phyloP scores from a whole-genome alignment of 192 early-diverging fungal genomes.

The Borealophlyctis nickersoniae region DNA sequence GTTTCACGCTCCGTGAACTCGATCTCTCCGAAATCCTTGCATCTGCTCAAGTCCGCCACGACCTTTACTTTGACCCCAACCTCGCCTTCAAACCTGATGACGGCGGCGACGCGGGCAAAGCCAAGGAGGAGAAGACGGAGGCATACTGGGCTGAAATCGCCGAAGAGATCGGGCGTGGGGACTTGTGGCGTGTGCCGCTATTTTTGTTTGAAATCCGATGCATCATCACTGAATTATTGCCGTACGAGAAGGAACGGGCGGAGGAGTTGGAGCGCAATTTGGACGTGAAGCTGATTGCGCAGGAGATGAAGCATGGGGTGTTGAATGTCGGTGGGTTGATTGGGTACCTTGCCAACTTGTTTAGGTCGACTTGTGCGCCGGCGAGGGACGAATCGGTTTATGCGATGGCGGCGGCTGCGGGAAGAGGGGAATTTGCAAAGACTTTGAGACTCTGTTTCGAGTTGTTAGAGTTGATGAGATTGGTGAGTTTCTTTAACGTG shows the following conservation, averaged over 20 bases:
- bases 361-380: constrained; percentile 70
- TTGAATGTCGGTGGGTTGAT: constrained; percentile 60
- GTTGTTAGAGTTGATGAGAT: constrained; percentile 67
- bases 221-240: constrained; percentile 66
- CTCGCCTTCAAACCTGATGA: constrained; percentile 86
- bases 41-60: constrained; percentile 83
- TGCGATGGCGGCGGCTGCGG: constrained; percentile 52
- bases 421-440: constrained; percentile 56
- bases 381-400: constrained; percentile 64
- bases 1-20: constrained; percentile 84
- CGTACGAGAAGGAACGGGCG: constrained; percentile 34
- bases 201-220: constrained; percentile 73
- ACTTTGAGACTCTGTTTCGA: constrained; percentile 74
- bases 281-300: constrained; percentile 45
- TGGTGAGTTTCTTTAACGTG: constrained; percentile 35
- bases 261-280: constrained; percentile 47
- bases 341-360: constrained; percentile 53
- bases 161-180: constrained; percentile 41
- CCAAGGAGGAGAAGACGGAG: constrained; percentile 58
- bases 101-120: constrained; percentile 65
- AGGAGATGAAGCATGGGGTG: constrained; percentile 66
- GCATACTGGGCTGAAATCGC: constrained; percentile 74
- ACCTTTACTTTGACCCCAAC: constrained; percentile 84
- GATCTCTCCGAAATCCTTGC: constrained; percentile 78
- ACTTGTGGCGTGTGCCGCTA: constrained; percentile 53